phyloP scores from a whole-genome alignment of 306 rosid genomes.

The Malus sieversii region DNA sequence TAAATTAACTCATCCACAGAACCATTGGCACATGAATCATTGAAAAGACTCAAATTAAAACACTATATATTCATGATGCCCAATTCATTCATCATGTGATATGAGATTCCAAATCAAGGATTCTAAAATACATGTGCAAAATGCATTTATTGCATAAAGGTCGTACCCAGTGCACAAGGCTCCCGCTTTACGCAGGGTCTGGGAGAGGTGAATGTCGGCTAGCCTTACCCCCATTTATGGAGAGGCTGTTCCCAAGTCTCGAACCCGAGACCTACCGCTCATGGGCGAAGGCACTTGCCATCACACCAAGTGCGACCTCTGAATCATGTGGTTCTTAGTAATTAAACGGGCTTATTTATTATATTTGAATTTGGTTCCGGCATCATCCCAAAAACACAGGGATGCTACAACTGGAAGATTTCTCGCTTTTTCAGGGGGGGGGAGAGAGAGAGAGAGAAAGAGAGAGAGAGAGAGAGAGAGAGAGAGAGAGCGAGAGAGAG shows the following conservation, averaged over 20 bases:
- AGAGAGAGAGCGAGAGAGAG: background rate
- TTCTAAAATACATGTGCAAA: background rate
- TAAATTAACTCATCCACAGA: background rate
- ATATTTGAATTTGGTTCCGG: background rate
- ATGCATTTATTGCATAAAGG: background rate
- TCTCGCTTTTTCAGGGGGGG: background rate
- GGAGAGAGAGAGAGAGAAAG: background rate
- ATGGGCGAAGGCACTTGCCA: too few species aligned
- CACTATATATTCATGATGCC: background rate
- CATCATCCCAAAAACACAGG: background rate
- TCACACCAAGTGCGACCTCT: too few species aligned
- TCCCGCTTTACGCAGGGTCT: too few species aligned
- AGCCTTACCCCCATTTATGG: too few species aligned
- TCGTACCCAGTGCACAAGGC: too few species aligned
- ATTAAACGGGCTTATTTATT: background rate
- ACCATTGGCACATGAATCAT: background rate
- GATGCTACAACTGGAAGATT: background rate
- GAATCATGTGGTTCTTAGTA: background rate
- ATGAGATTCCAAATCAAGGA: background rate
- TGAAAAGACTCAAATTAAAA: background rate
- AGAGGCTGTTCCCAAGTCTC: too few species aligned
- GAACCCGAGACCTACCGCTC: too few species aligned
- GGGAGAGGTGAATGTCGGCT: too few species aligned
- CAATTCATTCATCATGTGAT: background rate
- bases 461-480: background rate